A percentile compares a stretch with the other conserved stretches of the same genome.
These are phyloP conservation scores for Hanseniaspora vineae DNA, from an alignment of 805 yeast genomes.

Conservation along the genomic window DNA sequence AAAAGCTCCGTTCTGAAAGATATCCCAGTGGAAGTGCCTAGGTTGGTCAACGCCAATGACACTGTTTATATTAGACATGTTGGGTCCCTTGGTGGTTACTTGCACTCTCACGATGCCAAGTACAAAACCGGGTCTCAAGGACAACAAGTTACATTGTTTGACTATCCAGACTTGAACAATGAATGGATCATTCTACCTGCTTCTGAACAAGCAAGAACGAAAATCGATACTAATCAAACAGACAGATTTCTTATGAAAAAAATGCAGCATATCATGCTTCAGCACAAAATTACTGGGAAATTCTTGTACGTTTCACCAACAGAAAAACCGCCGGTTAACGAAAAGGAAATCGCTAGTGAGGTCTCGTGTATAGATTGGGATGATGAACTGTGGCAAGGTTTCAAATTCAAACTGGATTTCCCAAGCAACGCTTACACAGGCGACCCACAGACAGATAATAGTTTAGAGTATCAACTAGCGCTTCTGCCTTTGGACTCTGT, in stretches of 20 bases:
- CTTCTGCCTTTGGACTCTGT: slow-evolving; percentile 49
- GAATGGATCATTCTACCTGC: slow-evolving; percentile 56
- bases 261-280: slow-evolving; percentile 49
- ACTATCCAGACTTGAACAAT: slow-evolving; percentile 48
- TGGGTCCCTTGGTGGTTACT: slow-evolving; percentile 57
- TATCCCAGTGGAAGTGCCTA: slow-evolving; percentile 34
- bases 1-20: slow-evolving; percentile 36
- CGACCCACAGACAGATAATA: too few relatives aligned
- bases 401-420: slow-evolving; percentile 9
- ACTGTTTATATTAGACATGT: slow-evolving; percentile 59
- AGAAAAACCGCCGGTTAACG: slow-evolving; percentile 75
- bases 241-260: slow-evolving; percentile 29
- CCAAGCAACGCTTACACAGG: neutral
- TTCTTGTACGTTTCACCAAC: slow-evolving; percentile 55
- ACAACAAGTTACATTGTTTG: slow-evolving; percentile 70
- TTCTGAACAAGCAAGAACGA: slow-evolving; percentile 12
- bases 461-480: neutral
- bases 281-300: slow-evolving; percentile 56
- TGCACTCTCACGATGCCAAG: slow-evolving; percentile 60
- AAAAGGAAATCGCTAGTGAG: slow-evolving; percentile 80
- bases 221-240: slow-evolving; percentile 10
- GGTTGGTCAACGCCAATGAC: slow-evolving; percentile 63
- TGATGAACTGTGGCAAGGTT: slow-evolving; percentile 47
- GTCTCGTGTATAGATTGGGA: slow-evolving; percentile 42
- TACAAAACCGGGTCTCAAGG: slow-evolving; percentile 57